These are phyloP conservation scores for Cryptomeria japonica DNA, from an alignment of 75 land plant species.

Conservation along the genomic window DNA sequence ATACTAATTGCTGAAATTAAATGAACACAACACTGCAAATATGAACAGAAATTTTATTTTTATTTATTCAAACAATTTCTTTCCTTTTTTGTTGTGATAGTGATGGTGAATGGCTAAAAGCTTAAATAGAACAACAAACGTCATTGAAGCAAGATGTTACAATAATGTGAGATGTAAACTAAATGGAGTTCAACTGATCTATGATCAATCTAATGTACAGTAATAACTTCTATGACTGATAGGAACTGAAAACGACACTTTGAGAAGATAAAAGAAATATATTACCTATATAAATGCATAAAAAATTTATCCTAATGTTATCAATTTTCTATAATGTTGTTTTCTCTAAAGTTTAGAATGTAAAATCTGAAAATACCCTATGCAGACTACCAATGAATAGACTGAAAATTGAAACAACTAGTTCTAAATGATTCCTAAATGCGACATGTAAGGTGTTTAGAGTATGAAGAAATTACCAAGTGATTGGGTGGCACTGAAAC, in stretches of 20 bases:
- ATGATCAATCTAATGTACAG: neutral
- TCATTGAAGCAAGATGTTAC: too few species aligned
- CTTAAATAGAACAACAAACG: neutral
- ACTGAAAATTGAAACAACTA: too few species aligned
- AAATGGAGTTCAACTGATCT: neutral
- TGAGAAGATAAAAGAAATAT: neutral
- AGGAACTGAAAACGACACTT: neutral
- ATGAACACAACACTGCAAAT: neutral
- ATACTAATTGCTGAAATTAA: too few species aligned
- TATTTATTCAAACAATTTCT: neutral
- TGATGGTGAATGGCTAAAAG: neutral
- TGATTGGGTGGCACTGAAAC: too few species aligned
- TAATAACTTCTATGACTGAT: neutral
- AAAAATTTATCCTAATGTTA: neutral
- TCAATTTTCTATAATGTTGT: neutral
- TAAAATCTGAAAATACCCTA: neutral
- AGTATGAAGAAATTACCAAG: too few species aligned
- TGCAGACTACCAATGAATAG: too few species aligned
- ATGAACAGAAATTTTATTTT: neutral
- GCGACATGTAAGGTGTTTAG: too few species aligned
- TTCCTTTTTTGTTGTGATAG: neutral
- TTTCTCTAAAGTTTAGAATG: neutral
- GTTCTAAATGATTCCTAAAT: too few species aligned
- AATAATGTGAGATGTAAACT: neutral
- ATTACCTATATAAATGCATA: neutral